Evolutionary conservation across 345 rosid genomes (phyloP), one percentile per base, ranked within the genome.

Genomic region (Odontarrhena argentea): DNA sequence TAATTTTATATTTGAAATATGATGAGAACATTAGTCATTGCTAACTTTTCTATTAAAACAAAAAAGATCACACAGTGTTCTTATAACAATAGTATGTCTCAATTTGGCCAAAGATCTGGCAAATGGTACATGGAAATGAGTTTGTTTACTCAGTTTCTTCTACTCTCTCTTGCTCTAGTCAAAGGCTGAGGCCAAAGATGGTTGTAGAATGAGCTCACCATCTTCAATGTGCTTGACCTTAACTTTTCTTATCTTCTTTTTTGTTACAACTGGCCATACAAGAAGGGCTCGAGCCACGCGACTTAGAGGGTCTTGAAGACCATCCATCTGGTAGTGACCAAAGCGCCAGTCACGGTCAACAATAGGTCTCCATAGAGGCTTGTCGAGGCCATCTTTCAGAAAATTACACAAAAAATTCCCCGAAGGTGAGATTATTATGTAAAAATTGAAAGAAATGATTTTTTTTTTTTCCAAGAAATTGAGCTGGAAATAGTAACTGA

Each of bases 321-420:
- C 96, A 61, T 92, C 98, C 91, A 92, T 78, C 79, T 87, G 84
- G 68, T 92, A 92, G 76, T 87, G 96, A 68, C 98, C 98, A 76
- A 92, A 92, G 47, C 93, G 86, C 98, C 98, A 92, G 68, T 92
- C 96, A 50, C 96, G 80, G 18, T 71, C 79, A 45, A 89, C 62
- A 22, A 55, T 78, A 10, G 81, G 81, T 15, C 93, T 81, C 60
- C 78, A 69, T 5, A 71, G 76, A 14, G 96, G 95, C 73, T 84
- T 75, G 68, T 92, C 98, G 22, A 92, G 89, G 41, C 98, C 98
- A 68, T 94, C 98, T 89, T 79, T 55, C 6, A 25, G 22, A 32
- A 67, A 10, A 57, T 13, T 6, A n/a, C 50, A 13, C 40, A 65
- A 40, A 38, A 10, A 26, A 63, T 55, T 48, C 46, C 55, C n/a